Base-by-base conservation (phyloP, 306 rosid genomes). In the Vicia faba region DNA sequence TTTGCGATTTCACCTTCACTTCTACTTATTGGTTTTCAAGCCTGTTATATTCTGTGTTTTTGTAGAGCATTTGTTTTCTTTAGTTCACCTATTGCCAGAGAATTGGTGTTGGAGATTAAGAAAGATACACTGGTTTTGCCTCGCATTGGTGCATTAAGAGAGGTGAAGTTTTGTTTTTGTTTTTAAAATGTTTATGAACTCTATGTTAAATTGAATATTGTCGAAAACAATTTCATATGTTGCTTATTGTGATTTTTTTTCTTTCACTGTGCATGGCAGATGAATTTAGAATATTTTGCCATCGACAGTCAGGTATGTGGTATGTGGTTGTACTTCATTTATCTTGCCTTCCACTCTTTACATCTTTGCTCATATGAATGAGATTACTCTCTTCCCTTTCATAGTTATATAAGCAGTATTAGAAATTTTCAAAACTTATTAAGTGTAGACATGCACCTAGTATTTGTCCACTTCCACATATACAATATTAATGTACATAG, bases 11-110 rank as follows among this genome's bases (percentile, higher is more conserved):
- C 56, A 23, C 74, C 43, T 65, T 73, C 72, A 61, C 45, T 61
- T 68, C 51, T 53, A 35, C 54, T 58, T 51, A 50, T 36, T 43
- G 58, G 73, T 50, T 73, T 67, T 70, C 58, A 62, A 46, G 48
- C 72, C 61, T 38, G 60, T 62, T 66, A 56, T 78, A 70, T 60
- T 64, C 57, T 75, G 58, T 44, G 66, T 73, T 68, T 43, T 76
- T 89, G 86, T 64, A 89, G 96, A 91, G 91, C 96, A 51, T 92
- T 89, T 85, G 88, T 92, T 76, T 92, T 89, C 83, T 92, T 92
- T 68, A 89, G 98, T 76, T 92, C 98, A 46, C 86, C 96, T 67
- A 60, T 92, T 72, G 72, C 96, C 55, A 83, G 35, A 80, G 96
- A 92, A 15, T 78, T 87, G 75, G 84, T 92, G 63, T 77, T 68